Conservation (phyloP, 2,329 filamentous ascomycete genomes). For the Akanthomyces muscarius region DNA sequence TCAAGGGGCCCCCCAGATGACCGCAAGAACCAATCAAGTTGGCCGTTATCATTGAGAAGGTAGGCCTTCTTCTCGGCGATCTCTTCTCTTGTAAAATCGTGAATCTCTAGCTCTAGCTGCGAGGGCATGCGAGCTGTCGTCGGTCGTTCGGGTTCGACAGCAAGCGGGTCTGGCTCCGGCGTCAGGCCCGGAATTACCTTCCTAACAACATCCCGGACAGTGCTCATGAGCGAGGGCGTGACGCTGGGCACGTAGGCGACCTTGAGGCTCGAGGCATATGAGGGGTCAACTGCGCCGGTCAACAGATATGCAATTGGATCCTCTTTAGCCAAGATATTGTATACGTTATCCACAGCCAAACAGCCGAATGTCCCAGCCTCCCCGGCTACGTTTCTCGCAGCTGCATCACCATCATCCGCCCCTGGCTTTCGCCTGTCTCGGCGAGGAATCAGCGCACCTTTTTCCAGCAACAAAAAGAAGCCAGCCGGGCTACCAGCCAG, state of each 20-base stretch:
- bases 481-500: conserved; percentile 85
- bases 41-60: conserved; percentile 90
- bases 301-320: conserved; percentile 85
- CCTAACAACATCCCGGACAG: conserved; percentile 59
- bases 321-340: conserved; percentile 75
- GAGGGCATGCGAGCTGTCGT: conserved; percentile 49
- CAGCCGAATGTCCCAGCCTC: conserved; percentile 80
- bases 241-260: conserved; percentile 74
- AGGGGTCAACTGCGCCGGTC: conserved; percentile 81
- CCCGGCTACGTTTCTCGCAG: conserved; percentile 62
- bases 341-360: conserved; percentile 90
- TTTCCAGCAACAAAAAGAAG: conserved; percentile 88
- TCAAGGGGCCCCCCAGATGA: conserved; percentile 84
- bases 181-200: conserved; percentile 55
- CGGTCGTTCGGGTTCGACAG: conserved; percentile 33
- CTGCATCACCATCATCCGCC: conserved; percentile 58
- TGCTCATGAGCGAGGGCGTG: conserved; percentile 60
- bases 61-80: conserved; percentile 85
- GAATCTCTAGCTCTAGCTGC: conserved; percentile 86
- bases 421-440: conserved; percentile 72
- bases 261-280: conserved; percentile 73
- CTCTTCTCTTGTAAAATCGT: conserved; percentile 90
- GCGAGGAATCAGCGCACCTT: conserved; percentile 66
- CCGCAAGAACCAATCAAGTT: conserved; percentile 85
- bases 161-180: conserved; percentile 27